Conservation (phyloP, 805 yeast species). For the Blastobotrys americana region DNA sequence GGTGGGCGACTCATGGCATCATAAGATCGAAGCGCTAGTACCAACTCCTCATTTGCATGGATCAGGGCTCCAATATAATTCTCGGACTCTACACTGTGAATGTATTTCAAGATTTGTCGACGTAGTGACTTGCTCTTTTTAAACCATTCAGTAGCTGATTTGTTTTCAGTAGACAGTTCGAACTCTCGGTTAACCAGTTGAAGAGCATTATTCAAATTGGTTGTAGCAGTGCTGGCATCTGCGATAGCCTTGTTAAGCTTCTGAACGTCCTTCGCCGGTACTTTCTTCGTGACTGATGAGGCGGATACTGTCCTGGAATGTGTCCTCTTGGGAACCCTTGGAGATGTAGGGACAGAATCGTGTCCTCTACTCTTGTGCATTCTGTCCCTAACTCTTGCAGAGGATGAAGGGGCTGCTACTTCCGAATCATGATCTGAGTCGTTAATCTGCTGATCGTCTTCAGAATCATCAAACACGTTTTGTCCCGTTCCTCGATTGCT, state of each 20-base stretch:
- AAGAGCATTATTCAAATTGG: slow-evolving; percentile 57
- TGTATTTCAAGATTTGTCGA: slow-evolving; percentile 68
- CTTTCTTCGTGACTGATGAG: not conserved
- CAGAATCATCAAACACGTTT: slow-evolving; percentile 17
- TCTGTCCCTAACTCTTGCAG: slow-evolving; percentile 2
- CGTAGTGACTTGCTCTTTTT: slow-evolving; percentile 69
- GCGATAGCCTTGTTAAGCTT: slow-evolving; percentile 62
- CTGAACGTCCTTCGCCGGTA: slow-evolving; percentile 53
- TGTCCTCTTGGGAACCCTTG: not conserved
- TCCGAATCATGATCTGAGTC: slow-evolving; percentile 8
- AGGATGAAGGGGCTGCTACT: not conserved
- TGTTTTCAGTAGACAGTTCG: slow-evolving; percentile 56
- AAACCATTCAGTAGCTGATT: slow-evolving; percentile 55
- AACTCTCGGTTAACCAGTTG: slow-evolving; percentile 36
- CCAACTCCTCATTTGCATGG: slow-evolving; percentile 85
- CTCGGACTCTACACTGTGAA: slow-evolving; percentile 78
- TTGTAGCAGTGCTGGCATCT: slow-evolving; percentile 66
- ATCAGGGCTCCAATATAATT: slow-evolving; percentile 83
- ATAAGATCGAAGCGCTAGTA: slow-evolving; percentile 59
- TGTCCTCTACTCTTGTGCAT: not conserved
- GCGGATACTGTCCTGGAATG: not conserved
- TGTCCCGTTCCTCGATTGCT: slow-evolving; percentile 10
- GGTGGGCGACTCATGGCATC: slow-evolving; percentile 48
- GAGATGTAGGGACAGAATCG: not conserved
- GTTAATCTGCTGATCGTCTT: slow-evolving; percentile 19